Conservation (phyloP, 257 asterid genomes). For the Nicotiana noctiflora region DNA sequence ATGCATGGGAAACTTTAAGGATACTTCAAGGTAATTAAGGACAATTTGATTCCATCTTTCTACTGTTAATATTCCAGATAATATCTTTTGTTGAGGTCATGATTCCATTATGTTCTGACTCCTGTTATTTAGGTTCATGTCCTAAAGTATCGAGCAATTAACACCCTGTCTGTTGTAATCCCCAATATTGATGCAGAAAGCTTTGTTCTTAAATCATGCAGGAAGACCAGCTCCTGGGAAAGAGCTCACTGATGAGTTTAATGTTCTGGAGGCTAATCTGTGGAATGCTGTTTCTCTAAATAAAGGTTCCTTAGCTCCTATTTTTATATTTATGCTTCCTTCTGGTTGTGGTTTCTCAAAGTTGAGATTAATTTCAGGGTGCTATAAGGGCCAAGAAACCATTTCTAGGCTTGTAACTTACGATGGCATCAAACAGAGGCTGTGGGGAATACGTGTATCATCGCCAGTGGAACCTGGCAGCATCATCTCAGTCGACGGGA, state of each 20-base stretch:
- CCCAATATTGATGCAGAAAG: not conserved
- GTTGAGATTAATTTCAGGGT: constrained; percentile 45
- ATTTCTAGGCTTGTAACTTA: constrained; percentile 90
- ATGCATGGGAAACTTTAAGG: constrained; percentile 88
- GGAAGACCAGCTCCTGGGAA: constrained; percentile 92
- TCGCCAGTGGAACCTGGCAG: constrained; percentile 75
- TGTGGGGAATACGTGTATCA: constrained; percentile 78
- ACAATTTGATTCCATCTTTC: not conserved
- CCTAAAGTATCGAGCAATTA: not conserved
- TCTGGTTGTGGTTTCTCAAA: constrained; percentile 3
- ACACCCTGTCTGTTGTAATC: not conserved
- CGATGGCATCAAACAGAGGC: constrained; percentile 81
- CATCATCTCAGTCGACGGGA: constrained; percentile 58
- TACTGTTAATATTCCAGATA: not conserved
- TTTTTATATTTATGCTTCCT: not conserved
- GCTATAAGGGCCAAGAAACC: constrained; percentile 98
- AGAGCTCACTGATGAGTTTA: constrained; percentile 85
- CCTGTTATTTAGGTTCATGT: not conserved
- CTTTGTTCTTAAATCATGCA: constrained; percentile 28
- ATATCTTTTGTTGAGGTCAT: not conserved
- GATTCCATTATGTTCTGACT: not conserved
- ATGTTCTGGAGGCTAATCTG: constrained; percentile 90
- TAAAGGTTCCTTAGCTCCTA: constrained; percentile 46
- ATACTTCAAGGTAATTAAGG: constrained; percentile 63
- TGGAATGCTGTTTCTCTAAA: constrained; percentile 87